Evolutionary conservation across 495 filamentous ascomycete species (phyloP), one percentile per base, ranked within the genome.

Genomic region (Delitschia confertaspora): DNA sequence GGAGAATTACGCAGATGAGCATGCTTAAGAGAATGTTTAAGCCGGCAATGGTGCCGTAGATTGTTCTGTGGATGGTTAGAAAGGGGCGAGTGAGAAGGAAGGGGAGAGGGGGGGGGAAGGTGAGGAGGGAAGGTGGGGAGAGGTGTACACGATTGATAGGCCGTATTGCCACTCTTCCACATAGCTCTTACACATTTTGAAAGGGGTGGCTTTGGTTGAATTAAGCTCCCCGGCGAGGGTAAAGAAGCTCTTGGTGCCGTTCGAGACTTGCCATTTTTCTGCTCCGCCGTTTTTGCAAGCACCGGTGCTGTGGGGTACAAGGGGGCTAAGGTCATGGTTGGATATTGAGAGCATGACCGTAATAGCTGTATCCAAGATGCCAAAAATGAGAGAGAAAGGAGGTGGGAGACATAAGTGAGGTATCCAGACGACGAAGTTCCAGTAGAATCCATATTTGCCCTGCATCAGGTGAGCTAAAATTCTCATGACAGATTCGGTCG

Each of bases 161-260:
- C 45, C 45, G 25, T 49, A 55, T 23, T 46, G 39, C 51, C 51
- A 55, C 29, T 55, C 51, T 25, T 47, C 11, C 0, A 55, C 52
- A 32, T 36, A 55, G 14, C 23, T 31, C 14, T 45, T 45, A 27
- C 52, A 55, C 42, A 51, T 47, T 9, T 42, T 21, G 21, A 45
- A 44, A 17, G 45, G 16, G 6, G 20, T 23, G 1, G 42, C 40
- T 14, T 17, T 22, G 6, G 47, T 47, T 5, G 52, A 25, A 23
- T 55, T 51, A 2, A 55, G 42, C 18, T 42, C 21, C 4, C 44
- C 52, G 4, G 47, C 25, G 4, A 40, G 36, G 10, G 42, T 40
- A 26, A 55, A 55, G 42, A 55, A 55, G 42, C 45, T 49, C 24
- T 40, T 45, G 7, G 46, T 35, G 0, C 46, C 46, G 6, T 36